Percentiles rank a stretch among this genome's conserved stretches.
Conservation (phyloP, 208 protist species). For the Ichthyophonus hoferi region DNA sequence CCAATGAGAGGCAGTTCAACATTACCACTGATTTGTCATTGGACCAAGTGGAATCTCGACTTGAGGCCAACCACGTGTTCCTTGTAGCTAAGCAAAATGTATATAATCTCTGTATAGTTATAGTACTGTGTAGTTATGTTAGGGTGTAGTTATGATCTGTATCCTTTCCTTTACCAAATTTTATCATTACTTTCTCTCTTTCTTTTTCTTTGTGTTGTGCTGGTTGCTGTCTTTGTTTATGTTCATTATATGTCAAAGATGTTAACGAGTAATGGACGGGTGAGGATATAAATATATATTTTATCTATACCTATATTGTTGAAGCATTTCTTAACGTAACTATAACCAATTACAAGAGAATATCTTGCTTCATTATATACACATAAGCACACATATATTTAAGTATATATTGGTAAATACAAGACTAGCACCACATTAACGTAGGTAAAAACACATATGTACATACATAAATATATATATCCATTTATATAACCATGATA, state of each 20-base stretch:
- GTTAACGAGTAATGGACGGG: neutral
- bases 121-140: neutral
- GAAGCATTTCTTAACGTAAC: neutral
- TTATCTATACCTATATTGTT: neutral
- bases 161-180: neutral
- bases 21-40: neutral
- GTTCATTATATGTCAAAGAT: neutral
- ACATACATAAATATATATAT: neutral
- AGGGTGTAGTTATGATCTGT: neutral
- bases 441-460: neutral
- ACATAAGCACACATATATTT: neutral
- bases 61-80: constrained; percentile 31
- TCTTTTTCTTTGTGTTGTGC: neutral
- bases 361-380: neutral
- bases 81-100: constrained; percentile 8
- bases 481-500: neutral
- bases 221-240: neutral
- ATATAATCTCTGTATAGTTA: neutral
- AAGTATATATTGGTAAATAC: neutral
- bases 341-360: neutral
- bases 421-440: neutral
- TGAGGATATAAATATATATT: neutral
- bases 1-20: constrained; percentile 16
- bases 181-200: neutral
- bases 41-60: too few relatives aligned